These are phyloP conservation scores for Stropharia rugosoannulata DNA, from an alignment of 768 basidiomycete genomes.

Conservation along the genomic window DNA sequence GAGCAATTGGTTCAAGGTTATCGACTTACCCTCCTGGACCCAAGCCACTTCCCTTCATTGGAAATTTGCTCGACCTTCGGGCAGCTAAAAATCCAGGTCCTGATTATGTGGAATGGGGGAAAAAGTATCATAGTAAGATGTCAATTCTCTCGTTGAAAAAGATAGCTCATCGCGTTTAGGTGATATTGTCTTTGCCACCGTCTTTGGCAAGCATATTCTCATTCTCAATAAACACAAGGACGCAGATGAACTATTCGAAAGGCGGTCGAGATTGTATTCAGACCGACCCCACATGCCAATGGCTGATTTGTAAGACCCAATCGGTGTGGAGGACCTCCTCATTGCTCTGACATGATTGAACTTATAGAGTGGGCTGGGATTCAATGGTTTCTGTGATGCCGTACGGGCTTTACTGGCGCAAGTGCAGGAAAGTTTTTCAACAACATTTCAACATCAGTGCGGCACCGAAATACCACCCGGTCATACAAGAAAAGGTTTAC, in stretches of 20 bases:
- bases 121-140: constrained; percentile 13
- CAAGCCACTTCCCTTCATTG: constrained; percentile 24
- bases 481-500: too few species aligned
- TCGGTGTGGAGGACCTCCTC: background rate
- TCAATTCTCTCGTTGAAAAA: background rate
- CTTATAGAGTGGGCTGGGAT: background rate
- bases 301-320: constrained; percentile 5
- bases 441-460: too few species aligned
- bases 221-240: constrained; percentile 24
- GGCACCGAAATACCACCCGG: too few species aligned
- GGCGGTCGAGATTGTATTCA: constrained; percentile 44
- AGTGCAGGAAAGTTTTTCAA: too few species aligned
- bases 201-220: constrained; percentile 23
- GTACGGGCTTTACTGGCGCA: background rate
- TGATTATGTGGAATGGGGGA: constrained; percentile 12
- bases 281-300: constrained; percentile 36
- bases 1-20: background rate
- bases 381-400: background rate
- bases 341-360: too few species aligned
- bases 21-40: constrained; percentile 18
- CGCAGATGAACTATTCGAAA: constrained; percentile 32
- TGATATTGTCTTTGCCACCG: constrained; percentile 19
- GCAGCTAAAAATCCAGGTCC: background rate
- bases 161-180: constrained; percentile 3
- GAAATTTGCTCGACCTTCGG: constrained; percentile 14